These are phyloP conservation scores for Eutypella sp. DNA, from an alignment of 2,329 filamentous ascomycete genomes.

Conservation along the genomic window DNA sequence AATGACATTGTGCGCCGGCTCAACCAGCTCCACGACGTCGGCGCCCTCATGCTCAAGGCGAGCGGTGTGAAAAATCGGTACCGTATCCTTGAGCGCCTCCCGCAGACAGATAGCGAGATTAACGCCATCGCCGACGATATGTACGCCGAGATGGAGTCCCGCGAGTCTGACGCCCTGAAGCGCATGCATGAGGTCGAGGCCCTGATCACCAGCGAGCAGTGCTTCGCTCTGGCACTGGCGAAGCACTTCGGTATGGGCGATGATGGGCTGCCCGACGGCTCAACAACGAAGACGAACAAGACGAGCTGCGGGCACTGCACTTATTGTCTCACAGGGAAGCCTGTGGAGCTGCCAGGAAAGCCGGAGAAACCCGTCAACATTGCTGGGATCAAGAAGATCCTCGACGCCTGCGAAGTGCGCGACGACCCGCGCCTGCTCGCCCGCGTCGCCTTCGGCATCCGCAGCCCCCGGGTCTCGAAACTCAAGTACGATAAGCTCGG, in stretches of 20 bases:
- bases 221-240: constrained; percentile 48
- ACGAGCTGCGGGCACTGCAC: constrained; percentile 52
- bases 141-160: constrained; percentile 43
- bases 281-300: too few relatives aligned
- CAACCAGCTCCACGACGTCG: constrained; percentile 46
- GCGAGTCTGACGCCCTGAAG: constrained; percentile 49
- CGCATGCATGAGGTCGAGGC: constrained; percentile 45
- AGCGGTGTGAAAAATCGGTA: constrained; percentile 51
- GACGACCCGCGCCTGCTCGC: constrained; percentile 57
- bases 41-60: constrained; percentile 45
- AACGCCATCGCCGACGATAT: constrained; percentile 41
- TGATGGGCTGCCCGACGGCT: constrained; percentile 36
- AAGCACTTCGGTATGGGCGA: constrained; percentile 56
- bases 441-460: constrained; percentile 57
- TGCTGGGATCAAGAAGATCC: constrained; percentile 35
- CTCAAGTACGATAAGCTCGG: constrained; percentile 40
- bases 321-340: constrained; percentile 35
- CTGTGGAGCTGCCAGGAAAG: constrained; percentile 34
- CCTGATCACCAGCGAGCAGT: constrained; percentile 47
- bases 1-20: constrained; percentile 48
- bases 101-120: constrained; percentile 36
- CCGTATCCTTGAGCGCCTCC: constrained; percentile 42
- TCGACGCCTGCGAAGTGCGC: constrained; percentile 39
- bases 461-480: constrained; percentile 47
- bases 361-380: constrained; percentile 34